phyloP scores from a whole-genome alignment of 2,329 filamentous ascomycete genomes.

The Hymenoscyphus scutula region DNA sequence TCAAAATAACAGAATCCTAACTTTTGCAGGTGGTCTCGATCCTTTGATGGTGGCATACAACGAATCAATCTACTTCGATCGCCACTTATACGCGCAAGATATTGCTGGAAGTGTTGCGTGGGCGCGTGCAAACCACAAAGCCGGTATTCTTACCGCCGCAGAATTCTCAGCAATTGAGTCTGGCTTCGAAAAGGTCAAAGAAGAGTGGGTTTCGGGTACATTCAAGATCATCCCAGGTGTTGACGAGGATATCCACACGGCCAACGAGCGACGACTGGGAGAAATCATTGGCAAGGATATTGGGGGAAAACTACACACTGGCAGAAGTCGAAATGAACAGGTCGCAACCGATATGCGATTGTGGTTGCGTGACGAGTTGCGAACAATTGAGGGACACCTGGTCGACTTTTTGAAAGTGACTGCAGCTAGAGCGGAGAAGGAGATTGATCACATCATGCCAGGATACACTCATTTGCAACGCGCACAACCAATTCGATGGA shows the following conservation, averaged over 20 bases:
- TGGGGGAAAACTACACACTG: conserved; percentile 86
- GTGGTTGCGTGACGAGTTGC: conserved; percentile 77
- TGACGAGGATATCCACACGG: conserved; percentile 66
- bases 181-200: conserved; percentile 59
- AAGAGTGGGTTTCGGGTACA: conserved; percentile 51
- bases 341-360: conserved; percentile 87
- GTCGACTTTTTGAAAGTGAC: conserved; percentile 68
- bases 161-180: conserved; percentile 74
- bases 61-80: conserved; percentile 75
- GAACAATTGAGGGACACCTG: conserved; percentile 66
- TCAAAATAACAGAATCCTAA: conserved; percentile 14
- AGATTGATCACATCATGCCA: conserved; percentile 79
- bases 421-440: conserved; percentile 65
- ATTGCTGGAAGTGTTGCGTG: conserved; percentile 79
- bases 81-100: conserved; percentile 74
- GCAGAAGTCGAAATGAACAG: conserved; percentile 86
- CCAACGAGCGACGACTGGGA: conserved; percentile 69
- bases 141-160: conserved; percentile 67
- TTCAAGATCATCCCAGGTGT: conserved; percentile 52
- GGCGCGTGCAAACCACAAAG: conserved; percentile 74
- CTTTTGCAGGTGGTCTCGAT: conserved; percentile 67
- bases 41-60: conserved; percentile 87
- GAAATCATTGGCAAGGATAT: conserved; percentile 85
- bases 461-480: conserved; percentile 84
- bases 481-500: conserved; percentile 76